Conservation (phyloP, 1,284 basidiomycete species). For the Ceratobasidium sp. region DNA sequence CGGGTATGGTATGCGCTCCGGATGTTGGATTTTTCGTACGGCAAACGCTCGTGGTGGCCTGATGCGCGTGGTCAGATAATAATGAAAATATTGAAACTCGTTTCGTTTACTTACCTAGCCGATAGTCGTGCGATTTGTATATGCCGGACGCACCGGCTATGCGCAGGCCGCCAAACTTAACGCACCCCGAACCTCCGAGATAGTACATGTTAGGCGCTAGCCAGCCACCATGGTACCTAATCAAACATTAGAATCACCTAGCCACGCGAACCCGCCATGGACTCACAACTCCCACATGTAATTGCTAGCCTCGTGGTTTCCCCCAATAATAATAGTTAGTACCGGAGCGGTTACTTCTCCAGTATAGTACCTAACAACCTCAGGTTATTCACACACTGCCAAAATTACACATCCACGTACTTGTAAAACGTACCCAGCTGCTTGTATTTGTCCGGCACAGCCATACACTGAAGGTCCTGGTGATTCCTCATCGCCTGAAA, state of each 20-base stretch:
- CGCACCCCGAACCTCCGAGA: constrained; percentile 90
- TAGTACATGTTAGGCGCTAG: constrained; percentile 97
- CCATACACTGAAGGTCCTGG: constrained; percentile 88
- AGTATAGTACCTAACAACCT: constrained; percentile 78
- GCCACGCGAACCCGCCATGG: no score
- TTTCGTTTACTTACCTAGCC: constrained; percentile 65
- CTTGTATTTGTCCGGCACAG: constrained; percentile 91
- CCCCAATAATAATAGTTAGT: constrained; percentile 94
- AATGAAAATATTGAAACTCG: constrained; percentile 25
- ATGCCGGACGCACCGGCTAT: constrained; percentile 95
- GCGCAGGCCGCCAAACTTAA: constrained; percentile 85
- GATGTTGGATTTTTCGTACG: constrained; percentile 70
- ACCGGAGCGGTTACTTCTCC: constrained; percentile 84
- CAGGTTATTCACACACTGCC: not conserved
- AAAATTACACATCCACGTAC: constrained; percentile 57
- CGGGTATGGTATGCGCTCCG: constrained; percentile 93
- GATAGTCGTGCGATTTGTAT: constrained; percentile 85
- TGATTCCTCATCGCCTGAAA: constrained; percentile 93
- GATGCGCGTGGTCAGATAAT: constrained; percentile 72
- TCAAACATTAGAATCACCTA: no score
- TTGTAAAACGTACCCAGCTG: constrained; percentile 85
- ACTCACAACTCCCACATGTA: constrained; percentile 96
- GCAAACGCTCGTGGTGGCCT: constrained; percentile 65
- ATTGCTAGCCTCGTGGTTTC: constrained; percentile 97
- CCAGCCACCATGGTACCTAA: constrained; percentile 93